A percentile compares a stretch with the other conserved stretches of the same genome.
phyloP scores from a whole-genome alignment of 2,329 filamentous ascomycete genomes.

The Thielaviopsis populi region DNA sequence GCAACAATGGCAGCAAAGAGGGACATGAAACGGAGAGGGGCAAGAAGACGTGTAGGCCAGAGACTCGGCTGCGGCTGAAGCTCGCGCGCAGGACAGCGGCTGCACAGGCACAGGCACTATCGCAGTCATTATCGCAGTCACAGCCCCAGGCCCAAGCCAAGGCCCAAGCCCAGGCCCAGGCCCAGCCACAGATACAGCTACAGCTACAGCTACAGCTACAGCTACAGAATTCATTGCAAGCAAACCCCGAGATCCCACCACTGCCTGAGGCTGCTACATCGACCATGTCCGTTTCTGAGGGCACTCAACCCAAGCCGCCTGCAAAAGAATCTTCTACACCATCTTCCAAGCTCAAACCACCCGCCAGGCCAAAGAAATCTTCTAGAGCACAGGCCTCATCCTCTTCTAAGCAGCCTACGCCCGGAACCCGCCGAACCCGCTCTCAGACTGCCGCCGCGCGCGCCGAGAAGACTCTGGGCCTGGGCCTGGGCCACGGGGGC shows the following conservation, averaged over 20 bases:
- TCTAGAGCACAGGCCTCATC: neutral
- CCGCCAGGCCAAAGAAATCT: neutral
- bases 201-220: neutral
- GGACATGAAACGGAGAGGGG: neutral
- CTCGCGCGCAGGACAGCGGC: too few species aligned
- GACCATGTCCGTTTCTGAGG: neutral
- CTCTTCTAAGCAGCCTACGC: neutral
- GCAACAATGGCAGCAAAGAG: neutral
- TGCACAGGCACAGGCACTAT: neutral
- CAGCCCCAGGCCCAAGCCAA: neutral
- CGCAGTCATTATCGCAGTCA: neutral
- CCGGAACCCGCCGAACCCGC: neutral
- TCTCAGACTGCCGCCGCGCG: neutral
- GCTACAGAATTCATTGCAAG: neutral
- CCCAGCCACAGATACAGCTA: neutral
- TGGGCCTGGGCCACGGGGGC: neutral
- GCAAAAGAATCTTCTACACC: neutral
- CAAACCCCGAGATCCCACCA: neutral
- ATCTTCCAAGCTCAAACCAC: neutral
- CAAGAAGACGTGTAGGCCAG: neutral
- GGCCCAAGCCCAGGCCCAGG: neutral
- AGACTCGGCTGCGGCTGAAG: too few species aligned
- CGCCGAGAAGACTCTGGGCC: neutral
- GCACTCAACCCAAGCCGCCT: neutral
- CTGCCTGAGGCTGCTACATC: neutral